phyloP scores from a whole-genome alignment of 768 basidiomycete genomes.

The Tremella yokohamensis region DNA sequence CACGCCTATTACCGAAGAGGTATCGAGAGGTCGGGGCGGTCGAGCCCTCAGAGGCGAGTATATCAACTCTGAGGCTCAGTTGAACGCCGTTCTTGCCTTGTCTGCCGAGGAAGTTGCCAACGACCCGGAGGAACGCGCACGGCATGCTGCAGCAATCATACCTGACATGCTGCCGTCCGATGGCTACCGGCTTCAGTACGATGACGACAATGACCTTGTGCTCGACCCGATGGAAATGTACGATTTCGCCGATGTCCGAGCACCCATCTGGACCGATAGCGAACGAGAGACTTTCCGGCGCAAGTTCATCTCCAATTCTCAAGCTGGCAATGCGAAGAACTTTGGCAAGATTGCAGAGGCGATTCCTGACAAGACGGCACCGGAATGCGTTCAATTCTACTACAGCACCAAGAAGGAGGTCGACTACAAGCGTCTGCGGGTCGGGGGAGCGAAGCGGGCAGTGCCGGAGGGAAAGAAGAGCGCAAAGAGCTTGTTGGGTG shows the following conservation, averaged over 20 bases:
- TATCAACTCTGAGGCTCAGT: slow-evolving; percentile 60
- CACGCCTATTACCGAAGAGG: slow-evolving; percentile 30
- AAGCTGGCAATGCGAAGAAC: slow-evolving; percentile 72
- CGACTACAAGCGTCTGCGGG: slow-evolving; percentile 36
- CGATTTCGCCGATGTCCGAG: slow-evolving; percentile 62
- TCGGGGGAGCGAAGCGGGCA: slow-evolving; percentile 26
- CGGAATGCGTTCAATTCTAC: slow-evolving; percentile 88
- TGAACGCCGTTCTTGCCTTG: slow-evolving; percentile 95
- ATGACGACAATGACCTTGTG: slow-evolving; percentile 81
- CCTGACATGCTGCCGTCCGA: slow-evolving; percentile 67
- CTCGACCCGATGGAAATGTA: slow-evolving; percentile 75
- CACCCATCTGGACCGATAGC: slow-evolving; percentile 79
- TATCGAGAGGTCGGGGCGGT: slow-evolving; percentile 58
- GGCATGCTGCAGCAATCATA: slow-evolving; percentile 76
- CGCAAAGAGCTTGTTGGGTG: slow-evolving; percentile 24
- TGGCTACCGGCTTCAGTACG: slow-evolving; percentile 53
- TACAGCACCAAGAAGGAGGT: slow-evolving; percentile 89
- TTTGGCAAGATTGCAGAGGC: slow-evolving; percentile 81
- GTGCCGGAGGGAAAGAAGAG: slow-evolving; percentile 34
- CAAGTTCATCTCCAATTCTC: slow-evolving; percentile 60
- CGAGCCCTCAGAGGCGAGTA: background rate
- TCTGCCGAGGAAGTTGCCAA: slow-evolving; percentile 85
- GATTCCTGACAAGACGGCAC: slow-evolving; percentile 75
- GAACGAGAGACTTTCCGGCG: slow-evolving; percentile 75
- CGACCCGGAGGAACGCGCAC: slow-evolving; percentile 82